A percentile compares a stretch with the other conserved stretches of the same genome.
Conservation (phyloP, 1,284 basidiomycete genomes). For the Vanrija sp. region DNA sequence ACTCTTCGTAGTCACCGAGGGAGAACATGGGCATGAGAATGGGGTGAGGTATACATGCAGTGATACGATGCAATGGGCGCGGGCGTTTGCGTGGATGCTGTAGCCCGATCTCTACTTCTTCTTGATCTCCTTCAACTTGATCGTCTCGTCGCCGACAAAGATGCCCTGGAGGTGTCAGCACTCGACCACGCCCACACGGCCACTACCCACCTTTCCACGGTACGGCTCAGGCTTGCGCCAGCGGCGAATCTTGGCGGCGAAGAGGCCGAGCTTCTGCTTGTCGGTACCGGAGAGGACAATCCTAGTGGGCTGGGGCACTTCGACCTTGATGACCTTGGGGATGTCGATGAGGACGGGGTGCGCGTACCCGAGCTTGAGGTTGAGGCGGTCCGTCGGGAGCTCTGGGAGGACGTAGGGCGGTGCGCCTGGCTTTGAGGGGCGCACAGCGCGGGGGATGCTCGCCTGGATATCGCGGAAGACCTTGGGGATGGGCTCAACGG, state of each 20-base stretch:
- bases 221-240: conserved; percentile 93
- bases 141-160: conserved; percentile 82
- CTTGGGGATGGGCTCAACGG: conserved; percentile 76
- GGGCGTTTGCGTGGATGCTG: background rate
- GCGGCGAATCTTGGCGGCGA: conserved; percentile 78
- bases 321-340: conserved; percentile 69
- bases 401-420: conserved; percentile 19
- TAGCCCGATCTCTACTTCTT: conserved; percentile 68
- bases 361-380: conserved; percentile 87
- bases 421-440: conserved; percentile 19
- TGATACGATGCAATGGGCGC: conserved; percentile 4
- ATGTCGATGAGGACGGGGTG: conserved; percentile 81
- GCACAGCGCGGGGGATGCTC: conserved; percentile 18
- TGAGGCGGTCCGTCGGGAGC: conserved; percentile 52
- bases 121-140: conserved; percentile 85
- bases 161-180: conserved; percentile 61
- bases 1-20: background rate
- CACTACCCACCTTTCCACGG: conserved; percentile 80
- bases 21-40: background rate
- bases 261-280: conserved; percentile 68
- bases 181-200: background rate
- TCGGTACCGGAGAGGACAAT: conserved; percentile 55
- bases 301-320: conserved; percentile 52
- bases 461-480: conserved; percentile 37
- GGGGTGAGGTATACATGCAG: conserved; percentile 17